A percentile compares a stretch with the other conserved stretches of the same genome.
These are phyloP conservation scores for Rhodamnia argentea DNA, from an alignment of 345 rosid species.

Conservation along the genomic window DNA sequence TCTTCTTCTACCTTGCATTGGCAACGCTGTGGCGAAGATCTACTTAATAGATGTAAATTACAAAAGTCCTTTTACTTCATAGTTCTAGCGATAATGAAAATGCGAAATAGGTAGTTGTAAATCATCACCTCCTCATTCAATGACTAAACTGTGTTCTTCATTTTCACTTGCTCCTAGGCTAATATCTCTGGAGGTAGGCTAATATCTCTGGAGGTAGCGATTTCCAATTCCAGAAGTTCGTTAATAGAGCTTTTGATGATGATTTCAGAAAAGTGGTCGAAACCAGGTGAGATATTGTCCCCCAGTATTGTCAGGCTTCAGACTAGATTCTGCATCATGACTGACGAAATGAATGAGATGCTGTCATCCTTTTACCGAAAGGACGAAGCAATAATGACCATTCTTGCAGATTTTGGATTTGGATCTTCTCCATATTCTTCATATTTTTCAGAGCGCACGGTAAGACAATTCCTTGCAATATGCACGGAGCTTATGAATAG, in stretches of 20 bases:
- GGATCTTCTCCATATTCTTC: slow-evolving; percentile 14
- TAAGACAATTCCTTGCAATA: background rate
- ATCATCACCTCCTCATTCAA: background rate
- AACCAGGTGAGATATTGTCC: slow-evolving; percentile 5
- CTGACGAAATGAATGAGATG: background rate
- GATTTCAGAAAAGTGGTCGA: slow-evolving; percentile 13
- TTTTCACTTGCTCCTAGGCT: slow-evolving; percentile 4
- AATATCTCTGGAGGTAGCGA: slow-evolving; percentile 2
- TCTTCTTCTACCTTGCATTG: background rate
- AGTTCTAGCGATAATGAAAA: background rate
- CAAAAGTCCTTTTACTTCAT: background rate
- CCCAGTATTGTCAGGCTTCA: background rate
- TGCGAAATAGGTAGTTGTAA: background rate
- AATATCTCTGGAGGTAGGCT: slow-evolving; percentile 8
- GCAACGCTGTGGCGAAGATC: background rate
- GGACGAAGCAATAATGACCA: background rate
- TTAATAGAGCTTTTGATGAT: slow-evolving; percentile 12
- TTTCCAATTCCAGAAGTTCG: slow-evolving; percentile 15
- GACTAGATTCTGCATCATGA: background rate
- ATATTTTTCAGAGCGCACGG: slow-evolving; percentile 15
- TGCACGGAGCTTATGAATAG: background rate
- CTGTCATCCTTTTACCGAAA: background rate
- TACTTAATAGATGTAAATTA: background rate
- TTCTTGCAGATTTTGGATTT: slow-evolving; percentile 18
- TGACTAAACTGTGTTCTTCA: background rate